These are phyloP conservation scores for Hanseniaspora thailandica DNA, from an alignment of 805 yeast species.

Conservation along the genomic window DNA sequence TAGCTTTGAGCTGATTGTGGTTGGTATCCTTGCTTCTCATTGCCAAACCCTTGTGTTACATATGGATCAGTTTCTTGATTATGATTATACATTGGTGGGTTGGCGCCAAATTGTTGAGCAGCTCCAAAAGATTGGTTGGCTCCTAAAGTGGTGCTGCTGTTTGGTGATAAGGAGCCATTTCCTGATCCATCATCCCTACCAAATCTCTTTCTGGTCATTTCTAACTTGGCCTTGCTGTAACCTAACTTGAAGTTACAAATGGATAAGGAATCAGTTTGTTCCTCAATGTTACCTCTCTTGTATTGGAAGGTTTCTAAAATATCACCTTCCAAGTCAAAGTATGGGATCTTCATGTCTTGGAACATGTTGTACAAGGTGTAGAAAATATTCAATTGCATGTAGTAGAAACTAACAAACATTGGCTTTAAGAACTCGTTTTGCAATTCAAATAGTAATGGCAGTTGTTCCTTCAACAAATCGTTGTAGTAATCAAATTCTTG, in stretches of 20 bases:
- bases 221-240: conserved; percentile 74
- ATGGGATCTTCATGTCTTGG: conserved; percentile 95
- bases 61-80: neutral
- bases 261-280: conserved; percentile 78
- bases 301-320: conserved; percentile 64
- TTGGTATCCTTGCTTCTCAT: conserved; percentile 8
- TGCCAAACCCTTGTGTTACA: conserved; percentile 1
- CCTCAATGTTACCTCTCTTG: conserved; percentile 87
- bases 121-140: neutral
- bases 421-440: conserved; percentile 91
- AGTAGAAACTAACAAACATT: conserved; percentile 83
- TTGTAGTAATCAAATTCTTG: conserved; percentile 94
- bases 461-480: conserved; percentile 81
- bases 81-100: neutral
- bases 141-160: neutral
- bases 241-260: conserved; percentile 83
- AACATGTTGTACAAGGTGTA: conserved; percentile 81
- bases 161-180: conserved; percentile 20
- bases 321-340: conserved; percentile 77
- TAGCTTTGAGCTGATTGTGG: neutral
- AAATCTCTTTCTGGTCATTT: conserved; percentile 67
- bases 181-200: conserved; percentile 37
- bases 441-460: conserved; percentile 75
- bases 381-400: conserved; percentile 94
- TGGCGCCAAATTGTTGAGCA: neutral